phyloP scores from a whole-genome alignment of 2,329 filamentous ascomycete species.

The Fulvia fulva region DNA sequence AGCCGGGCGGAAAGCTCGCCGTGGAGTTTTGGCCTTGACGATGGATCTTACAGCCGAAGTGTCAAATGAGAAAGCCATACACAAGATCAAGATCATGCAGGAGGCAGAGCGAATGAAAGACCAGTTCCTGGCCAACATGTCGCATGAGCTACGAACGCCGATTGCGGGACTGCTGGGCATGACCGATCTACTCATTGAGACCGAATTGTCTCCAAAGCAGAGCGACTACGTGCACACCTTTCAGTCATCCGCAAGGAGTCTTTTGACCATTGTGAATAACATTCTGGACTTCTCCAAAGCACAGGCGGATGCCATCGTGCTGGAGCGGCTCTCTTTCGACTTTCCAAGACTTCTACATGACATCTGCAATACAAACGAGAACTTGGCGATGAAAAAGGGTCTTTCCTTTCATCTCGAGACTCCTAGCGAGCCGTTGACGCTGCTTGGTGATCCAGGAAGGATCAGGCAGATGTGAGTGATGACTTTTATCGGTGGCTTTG shows the following conservation, averaged over 20 bases:
- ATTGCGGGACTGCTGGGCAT: neutral
- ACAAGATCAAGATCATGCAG: neutral
- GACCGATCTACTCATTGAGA: neutral
- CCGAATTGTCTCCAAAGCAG: neutral
- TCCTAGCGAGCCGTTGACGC: neutral
- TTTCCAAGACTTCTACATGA: neutral
- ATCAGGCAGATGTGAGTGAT: neutral
- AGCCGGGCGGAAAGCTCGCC: neutral
- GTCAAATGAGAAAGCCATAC: neutral
- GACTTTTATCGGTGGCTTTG: neutral
- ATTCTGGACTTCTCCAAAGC: slow-evolving; percentile 1
- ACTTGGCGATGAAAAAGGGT: neutral
- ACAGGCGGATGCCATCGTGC: neutral
- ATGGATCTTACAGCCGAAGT: neutral
- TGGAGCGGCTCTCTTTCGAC: neutral
- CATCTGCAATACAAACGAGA: neutral
- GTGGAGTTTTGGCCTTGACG: neutral
- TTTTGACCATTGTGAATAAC: neutral
- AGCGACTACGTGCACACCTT: neutral
- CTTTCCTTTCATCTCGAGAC: neutral
- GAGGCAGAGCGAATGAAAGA: neutral
- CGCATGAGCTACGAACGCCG: neutral
- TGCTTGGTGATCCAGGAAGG: neutral
- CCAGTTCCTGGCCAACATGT: neutral
- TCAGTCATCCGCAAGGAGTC: neutral